Evolutionary conservation across 1,284 basidiomycete genomes (phyloP).

Genomic region (Austroboletus niveus): DNA sequence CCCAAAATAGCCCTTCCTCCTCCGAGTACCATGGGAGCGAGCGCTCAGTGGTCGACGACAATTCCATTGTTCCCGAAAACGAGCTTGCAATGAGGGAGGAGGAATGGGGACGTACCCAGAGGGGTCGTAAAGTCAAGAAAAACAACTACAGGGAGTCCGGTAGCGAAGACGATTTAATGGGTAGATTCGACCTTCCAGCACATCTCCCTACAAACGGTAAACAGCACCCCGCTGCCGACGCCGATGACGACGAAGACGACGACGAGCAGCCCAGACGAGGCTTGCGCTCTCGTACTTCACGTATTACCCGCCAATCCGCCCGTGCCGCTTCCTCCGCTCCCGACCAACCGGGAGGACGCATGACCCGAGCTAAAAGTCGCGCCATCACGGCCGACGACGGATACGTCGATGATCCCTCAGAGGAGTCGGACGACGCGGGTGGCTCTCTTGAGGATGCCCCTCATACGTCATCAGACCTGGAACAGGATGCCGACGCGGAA

Average conservation of each 20-base stretch:
- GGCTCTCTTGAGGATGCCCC: constrained; percentile 56
- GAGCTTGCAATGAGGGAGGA: constrained; percentile 32
- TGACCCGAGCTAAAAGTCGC: constrained; percentile 32
- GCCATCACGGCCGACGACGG: constrained; percentile 48
- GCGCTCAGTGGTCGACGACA: constrained; percentile 44
- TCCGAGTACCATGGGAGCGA: constrained; percentile 68
- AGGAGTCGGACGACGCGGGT: constrained; percentile 54
- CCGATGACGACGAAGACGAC: constrained; percentile 29
- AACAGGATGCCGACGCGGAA: constrained; percentile 39
- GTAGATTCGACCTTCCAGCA: constrained; percentile 2
- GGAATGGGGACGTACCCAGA: constrained; percentile 32
- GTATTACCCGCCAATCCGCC: constrained; percentile 27
- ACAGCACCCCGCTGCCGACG: constrained; percentile 18
- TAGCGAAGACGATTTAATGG: constrained; percentile 38
- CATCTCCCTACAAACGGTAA: constrained; percentile 28
- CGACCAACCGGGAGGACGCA: constrained; percentile 18
- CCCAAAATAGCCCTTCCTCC: constrained; percentile 43
- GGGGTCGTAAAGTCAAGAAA: constrained; percentile 48
- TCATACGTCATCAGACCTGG: constrained; percentile 47
- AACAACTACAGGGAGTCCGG: constrained; percentile 53
- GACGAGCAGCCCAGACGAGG: constrained; percentile 34
- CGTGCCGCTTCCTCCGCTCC: constrained; percentile 12
- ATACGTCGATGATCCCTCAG: constrained; percentile 50
- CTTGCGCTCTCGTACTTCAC: constrained; percentile 21
- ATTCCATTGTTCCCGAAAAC: constrained; percentile 25